phyloP scores from a whole-genome alignment of 179 eudicot species.

The Heliamphora pulchella region DNA sequence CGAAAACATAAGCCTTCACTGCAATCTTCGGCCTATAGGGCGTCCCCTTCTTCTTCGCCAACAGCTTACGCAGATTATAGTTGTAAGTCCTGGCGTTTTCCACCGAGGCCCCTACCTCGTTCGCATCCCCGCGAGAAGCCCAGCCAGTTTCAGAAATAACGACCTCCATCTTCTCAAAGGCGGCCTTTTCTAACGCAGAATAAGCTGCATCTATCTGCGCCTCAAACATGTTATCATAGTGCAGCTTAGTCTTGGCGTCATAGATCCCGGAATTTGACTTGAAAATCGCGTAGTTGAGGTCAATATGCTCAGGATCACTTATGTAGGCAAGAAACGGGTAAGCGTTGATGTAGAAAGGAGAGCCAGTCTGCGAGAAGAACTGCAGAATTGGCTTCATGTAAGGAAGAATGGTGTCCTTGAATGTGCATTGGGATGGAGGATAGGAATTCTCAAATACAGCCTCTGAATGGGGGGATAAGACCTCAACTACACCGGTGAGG shows the following conservation, averaged over 20 bases:
- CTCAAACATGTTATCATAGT: conserved; percentile 79
- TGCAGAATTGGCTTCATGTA: conserved; percentile 56
- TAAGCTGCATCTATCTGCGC: conserved; percentile 81
- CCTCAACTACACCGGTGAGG: conserved; percentile 36
- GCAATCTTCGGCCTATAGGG: conserved; percentile 54
- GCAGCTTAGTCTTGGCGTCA: conserved; percentile 57
- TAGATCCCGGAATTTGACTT: conserved; percentile 44
- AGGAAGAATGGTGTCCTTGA: conserved; percentile 46
- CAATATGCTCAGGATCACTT: conserved; percentile 54
- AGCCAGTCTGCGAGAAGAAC: conserved; percentile 45
- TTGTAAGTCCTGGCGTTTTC: conserved; percentile 66
- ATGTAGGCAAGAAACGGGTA: conserved; percentile 84
- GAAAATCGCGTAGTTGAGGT: conserved; percentile 63
- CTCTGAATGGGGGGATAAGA: conserved; percentile 74
- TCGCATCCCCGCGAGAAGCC: conserved; percentile 71
- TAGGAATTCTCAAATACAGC: conserved; percentile 61
- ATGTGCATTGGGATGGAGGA: conserved; percentile 72
- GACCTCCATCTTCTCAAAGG: conserved; percentile 61
- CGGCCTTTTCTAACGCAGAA: conserved; percentile 59
- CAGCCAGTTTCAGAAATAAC: conserved; percentile 95
- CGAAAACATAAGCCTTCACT: conserved; percentile 66
- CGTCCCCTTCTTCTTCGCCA: conserved; percentile 68
- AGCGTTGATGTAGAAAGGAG: conserved; percentile 72
- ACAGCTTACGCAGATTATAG: conserved; percentile 45
- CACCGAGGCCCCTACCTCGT: conserved; percentile 46